Base-by-base conservation (phyloP, 169 alveolate genomes). In the Cryptosporidium ubiquitum region DNA sequence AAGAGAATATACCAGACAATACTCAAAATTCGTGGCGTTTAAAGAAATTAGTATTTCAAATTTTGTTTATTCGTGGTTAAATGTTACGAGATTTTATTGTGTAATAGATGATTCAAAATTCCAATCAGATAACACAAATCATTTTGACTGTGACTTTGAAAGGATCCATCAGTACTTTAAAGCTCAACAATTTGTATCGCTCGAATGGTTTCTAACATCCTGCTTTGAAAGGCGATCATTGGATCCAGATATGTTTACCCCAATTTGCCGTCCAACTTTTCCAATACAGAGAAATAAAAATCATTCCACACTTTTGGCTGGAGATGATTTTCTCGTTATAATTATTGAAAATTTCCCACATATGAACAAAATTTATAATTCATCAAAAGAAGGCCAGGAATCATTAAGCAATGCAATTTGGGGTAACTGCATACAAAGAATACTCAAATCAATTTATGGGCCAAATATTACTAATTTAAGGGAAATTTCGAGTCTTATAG, bases 191-290 rank as follows among this genome's bases (percentile, higher is more conserved):
- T 31, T 79, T 9, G 89, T 79, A 20, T 40, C 89, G 40, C 23
- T 79, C 31, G 89, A 79, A 61, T 79, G 89, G 89, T 79, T 79
- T 64, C 37, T 79, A 14, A 79, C 89, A 26, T 44, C 75, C 6
- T 79, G 89, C n/a, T 79, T 79, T 37, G 89, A 79, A 61, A 79
- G 39, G 33, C 40, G 89, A 31, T 51, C 89, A 12, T 18, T 79
- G 12, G 89, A 79, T 33, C 89, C 89, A 31, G 89, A 79, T 58
- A 40, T 79, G 47, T 79, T 79, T 79, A 37, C 79, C 26, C 89
- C 89, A 58, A 61, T 79, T 23, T 29, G 79, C 31, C 68, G 89
- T 40, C 89, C 89, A 0, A 2, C 73, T 9, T 7, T 66, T 66
- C 16, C 44, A 3, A 33, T 29, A 7, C 44, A 20, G 29, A 66